These are phyloP conservation scores for Botrytis hyacinthi DNA, from an alignment of 2,329 filamentous ascomycete species.

Conservation along the genomic window DNA sequence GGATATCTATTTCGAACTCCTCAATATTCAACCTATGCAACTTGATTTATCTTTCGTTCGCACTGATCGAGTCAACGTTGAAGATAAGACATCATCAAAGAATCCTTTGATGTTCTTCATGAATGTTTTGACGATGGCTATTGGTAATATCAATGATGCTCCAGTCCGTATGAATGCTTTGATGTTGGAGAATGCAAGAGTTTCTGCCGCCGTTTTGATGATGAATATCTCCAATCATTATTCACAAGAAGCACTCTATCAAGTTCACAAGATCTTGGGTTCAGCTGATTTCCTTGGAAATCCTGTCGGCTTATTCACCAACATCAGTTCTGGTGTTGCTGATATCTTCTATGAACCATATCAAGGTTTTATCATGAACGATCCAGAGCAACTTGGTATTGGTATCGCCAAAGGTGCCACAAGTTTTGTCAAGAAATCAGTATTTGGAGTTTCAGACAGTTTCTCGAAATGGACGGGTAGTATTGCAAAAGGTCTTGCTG, in stretches of 20 bases:
- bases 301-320: conserved; percentile 96
- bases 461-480: conserved; percentile 98
- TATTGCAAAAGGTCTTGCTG: conserved; percentile 92
- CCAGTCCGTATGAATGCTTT: conserved; percentile 90
- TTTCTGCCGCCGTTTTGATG: conserved; percentile 79
- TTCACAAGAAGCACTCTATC: conserved; percentile 91
- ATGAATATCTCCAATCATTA: conserved; percentile 92
- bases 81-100: conserved; percentile 84
- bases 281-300: conserved; percentile 98
- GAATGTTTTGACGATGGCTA: conserved; percentile 98
- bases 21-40: conserved; percentile 98
- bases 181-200: conserved; percentile 90
- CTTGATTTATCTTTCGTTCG: conserved; percentile 95
- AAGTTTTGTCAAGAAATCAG: conserved; percentile 97
- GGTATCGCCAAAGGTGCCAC: conserved; percentile 96
- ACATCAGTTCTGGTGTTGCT: conserved; percentile 91
- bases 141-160: conserved; percentile 98
- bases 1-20: conserved; percentile 95
- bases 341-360: conserved; percentile 99
- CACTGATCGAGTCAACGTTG: conserved; percentile 92
- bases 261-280: conserved; percentile 95
- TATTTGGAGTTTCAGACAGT: conserved; percentile 95
- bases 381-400: conserved; percentile 91
- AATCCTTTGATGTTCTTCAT: conserved; percentile 99
- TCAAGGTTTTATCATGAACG: conserved; percentile 86